A percentile compares a stretch with the other conserved stretches of the same genome.
These are phyloP conservation scores for Aureobasidium sp. DNA, from an alignment of 2,329 filamentous ascomycete species.

Conservation along the genomic window DNA sequence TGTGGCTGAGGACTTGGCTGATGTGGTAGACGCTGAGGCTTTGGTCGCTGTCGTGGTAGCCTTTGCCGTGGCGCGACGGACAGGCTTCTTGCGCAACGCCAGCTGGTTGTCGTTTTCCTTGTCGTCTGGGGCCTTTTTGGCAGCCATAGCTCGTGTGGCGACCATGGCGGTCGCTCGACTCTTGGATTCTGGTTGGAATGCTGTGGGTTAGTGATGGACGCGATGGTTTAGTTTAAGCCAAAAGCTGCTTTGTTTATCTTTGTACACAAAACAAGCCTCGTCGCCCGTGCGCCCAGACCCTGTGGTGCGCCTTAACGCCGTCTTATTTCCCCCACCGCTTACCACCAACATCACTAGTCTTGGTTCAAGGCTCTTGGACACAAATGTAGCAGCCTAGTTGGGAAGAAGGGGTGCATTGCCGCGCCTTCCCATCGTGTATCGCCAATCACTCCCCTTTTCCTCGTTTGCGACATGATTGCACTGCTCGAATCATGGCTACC, in stretches of 20 bases:
- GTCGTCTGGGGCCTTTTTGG: constrained; percentile 23
- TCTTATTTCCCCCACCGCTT: background rate
- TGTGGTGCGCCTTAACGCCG: background rate
- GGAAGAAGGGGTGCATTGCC: background rate
- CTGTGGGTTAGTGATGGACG: constrained; percentile 1
- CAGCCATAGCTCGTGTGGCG: constrained; percentile 29
- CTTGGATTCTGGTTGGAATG: background rate
- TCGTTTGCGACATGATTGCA: background rate
- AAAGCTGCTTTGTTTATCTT: background rate
- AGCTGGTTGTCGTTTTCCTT: constrained; percentile 17
- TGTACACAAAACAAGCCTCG: constrained; percentile 6
- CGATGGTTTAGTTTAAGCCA: background rate
- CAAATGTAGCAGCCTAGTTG: background rate
- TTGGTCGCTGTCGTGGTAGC: constrained; percentile 9
- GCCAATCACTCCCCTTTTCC: no score
- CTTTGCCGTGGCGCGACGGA: constrained; percentile 26
- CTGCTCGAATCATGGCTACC: background rate
- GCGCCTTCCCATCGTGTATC: background rate
- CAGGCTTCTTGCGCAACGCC: constrained; percentile 29
- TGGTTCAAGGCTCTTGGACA: no score
- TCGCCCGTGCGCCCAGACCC: constrained; percentile 1
- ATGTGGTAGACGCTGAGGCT: background rate
- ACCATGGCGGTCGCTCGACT: constrained; percentile 25
- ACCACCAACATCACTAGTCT: background rate
- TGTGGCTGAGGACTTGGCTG: background rate